phyloP scores from a whole-genome alignment of 1,284 basidiomycete genomes.

The Ceratorhiza oryzae-sativae region DNA sequence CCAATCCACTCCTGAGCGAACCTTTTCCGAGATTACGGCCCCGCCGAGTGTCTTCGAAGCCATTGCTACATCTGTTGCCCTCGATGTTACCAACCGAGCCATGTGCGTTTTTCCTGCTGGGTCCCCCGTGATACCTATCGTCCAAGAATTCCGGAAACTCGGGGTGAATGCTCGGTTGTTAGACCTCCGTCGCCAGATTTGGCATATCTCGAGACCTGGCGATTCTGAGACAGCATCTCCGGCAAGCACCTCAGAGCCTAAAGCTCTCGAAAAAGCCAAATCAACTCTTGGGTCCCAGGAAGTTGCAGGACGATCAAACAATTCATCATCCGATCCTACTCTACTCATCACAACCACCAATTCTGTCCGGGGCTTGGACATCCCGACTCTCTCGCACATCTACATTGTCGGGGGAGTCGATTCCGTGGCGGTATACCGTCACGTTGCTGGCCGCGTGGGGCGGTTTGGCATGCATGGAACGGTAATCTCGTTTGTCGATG shows the following conservation, averaged over 20 bases:
- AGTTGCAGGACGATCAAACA: neutral
- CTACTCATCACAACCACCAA: slow-evolving; percentile 72
- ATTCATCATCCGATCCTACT: slow-evolving; percentile 55
- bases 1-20: neutral
- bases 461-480: slow-evolving; percentile 69
- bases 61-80: slow-evolving; percentile 70
- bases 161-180: slow-evolving; percentile 66
- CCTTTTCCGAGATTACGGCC: neutral
- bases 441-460: slow-evolving; percentile 76
- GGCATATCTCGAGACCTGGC: slow-evolving; percentile 28
- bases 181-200: slow-evolving; percentile 55
- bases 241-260: too few relatives aligned
- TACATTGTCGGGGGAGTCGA: slow-evolving; percentile 71
- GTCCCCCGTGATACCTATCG: slow-evolving; percentile 63
- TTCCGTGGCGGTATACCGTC: slow-evolving; percentile 64
- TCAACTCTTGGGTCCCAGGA: neutral
- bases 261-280: too few relatives aligned
- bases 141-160: slow-evolving; percentile 67
- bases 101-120: slow-evolving; percentile 69
- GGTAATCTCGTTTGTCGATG: slow-evolving; percentile 55
- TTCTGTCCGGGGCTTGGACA: slow-evolving; percentile 72
- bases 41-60: slow-evolving; percentile 61
- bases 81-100: slow-evolving; percentile 71
- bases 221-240: too few relatives aligned
- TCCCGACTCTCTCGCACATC: slow-evolving; percentile 73